Evolutionary conservation across 1,284 basidiomycete species (phyloP).

Genomic region (Dichomitus squalens): DNA sequence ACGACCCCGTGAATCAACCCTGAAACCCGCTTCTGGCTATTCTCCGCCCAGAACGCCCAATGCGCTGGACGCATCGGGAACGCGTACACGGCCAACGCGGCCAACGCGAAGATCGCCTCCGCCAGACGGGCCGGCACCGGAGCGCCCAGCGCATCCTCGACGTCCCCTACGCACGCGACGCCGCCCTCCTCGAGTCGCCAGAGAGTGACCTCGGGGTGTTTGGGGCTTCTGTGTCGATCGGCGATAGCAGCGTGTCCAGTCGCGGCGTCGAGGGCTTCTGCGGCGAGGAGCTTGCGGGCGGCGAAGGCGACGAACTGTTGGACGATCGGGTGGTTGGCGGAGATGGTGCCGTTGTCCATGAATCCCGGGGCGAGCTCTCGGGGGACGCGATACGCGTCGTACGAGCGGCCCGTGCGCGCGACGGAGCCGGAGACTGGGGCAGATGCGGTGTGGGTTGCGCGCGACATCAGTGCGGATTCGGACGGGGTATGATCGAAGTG

Average conservation of each 20-base stretch:
- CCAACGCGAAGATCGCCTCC: conserved; percentile 25
- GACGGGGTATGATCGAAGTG: not conserved
- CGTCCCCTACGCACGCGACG: not conserved
- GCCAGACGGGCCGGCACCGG: not conserved
- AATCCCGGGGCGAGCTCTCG: not conserved
- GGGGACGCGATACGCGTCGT: not conserved
- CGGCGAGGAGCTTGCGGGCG: not conserved
- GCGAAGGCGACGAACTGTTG: too few species aligned
- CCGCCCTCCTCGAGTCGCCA: not conserved
- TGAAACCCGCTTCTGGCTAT: conserved; percentile 11
- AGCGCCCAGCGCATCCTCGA: not conserved
- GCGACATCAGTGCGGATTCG: not conserved
- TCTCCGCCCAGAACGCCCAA: conserved; percentile 27
- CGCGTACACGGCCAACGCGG: conserved; percentile 24
- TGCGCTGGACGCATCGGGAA: conserved; percentile 21
- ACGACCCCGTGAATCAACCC: conserved; percentile 13
- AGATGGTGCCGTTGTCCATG: not conserved
- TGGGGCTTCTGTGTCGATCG: not conserved
- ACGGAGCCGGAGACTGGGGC: not conserved
- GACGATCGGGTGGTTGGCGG: too few species aligned
- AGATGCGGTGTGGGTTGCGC: not conserved
- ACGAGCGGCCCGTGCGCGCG: not conserved
- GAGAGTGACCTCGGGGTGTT: not conserved
- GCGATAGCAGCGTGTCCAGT: too few species aligned
- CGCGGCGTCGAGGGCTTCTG: not conserved